Evolutionary conservation across 352 stramenopile species (phyloP).

Genomic region (Globisporangium canariense): DNA sequence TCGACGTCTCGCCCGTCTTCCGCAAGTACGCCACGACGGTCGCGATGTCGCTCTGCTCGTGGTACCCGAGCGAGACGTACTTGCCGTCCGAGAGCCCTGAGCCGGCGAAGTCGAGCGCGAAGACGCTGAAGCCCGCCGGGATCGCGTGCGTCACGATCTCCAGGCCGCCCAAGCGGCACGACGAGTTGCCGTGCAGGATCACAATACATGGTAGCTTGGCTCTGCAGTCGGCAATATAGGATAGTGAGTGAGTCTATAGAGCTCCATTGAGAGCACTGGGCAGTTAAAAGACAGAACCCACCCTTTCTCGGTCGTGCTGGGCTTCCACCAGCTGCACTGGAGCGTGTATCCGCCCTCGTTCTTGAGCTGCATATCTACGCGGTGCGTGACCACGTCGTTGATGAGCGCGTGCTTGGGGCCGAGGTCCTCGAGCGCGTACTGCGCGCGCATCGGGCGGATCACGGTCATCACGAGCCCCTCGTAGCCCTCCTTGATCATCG

Average conservation of each 20-base stretch:
- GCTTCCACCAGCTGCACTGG: slow-evolving; percentile 88
- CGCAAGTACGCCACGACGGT: slow-evolving; percentile 67
- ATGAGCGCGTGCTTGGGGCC: slow-evolving; percentile 40
- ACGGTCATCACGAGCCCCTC: slow-evolving; percentile 79
- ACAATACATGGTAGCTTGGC: slow-evolving; percentile 72
- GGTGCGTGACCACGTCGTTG: slow-evolving; percentile 53
- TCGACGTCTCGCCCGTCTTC: slow-evolving; percentile 46
- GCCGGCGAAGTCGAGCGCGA: slow-evolving; percentile 76
- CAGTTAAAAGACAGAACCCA: slow-evolving; percentile 14
- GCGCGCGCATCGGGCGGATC: slow-evolving; percentile 40
- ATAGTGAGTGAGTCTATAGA: background rate
- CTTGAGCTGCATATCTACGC: slow-evolving; percentile 71
- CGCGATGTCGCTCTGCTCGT: slow-evolving; percentile 73
- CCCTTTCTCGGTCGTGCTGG: slow-evolving; percentile 25
- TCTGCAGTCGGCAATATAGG: background rate
- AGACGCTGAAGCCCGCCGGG: slow-evolving; percentile 76
- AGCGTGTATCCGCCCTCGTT: slow-evolving; percentile 69
- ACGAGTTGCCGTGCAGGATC: slow-evolving; percentile 83
- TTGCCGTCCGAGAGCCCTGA: slow-evolving; percentile 77
- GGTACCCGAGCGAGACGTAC: slow-evolving; percentile 80
- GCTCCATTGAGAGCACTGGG: background rate
- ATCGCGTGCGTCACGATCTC: slow-evolving; percentile 79
- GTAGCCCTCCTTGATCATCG: slow-evolving; percentile 82
- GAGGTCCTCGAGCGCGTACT: no score
- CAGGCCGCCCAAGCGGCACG: slow-evolving; percentile 61